Evolutionary conservation across 495 filamentous ascomycete species (phyloP).

Genomic region (Daldinia loculata): DNA sequence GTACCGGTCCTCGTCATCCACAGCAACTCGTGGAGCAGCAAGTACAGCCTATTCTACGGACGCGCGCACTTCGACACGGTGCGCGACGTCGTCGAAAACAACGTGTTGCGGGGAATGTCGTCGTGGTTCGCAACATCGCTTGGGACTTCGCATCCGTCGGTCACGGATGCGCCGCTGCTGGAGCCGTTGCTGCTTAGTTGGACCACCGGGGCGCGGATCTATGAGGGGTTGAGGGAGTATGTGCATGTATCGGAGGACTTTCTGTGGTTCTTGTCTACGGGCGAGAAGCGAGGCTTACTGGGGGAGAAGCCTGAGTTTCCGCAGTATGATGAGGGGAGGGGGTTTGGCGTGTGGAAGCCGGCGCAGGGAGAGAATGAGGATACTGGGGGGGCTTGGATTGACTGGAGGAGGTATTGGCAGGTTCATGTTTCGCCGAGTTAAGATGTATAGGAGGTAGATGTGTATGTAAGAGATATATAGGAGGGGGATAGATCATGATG

Average conservation of each 20-base stretch:
- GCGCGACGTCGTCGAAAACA: constrained; percentile 53
- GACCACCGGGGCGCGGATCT: constrained; percentile 58
- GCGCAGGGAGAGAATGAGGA: constrained; percentile 46
- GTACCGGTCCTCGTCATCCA: constrained; percentile 61
- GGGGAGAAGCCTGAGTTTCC: constrained; percentile 52
- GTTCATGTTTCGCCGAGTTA: constrained; percentile 50
- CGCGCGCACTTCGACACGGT: constrained; percentile 63
- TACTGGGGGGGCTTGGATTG: constrained; percentile 42
- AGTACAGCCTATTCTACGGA: constrained; percentile 56
- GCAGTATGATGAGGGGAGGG: constrained; percentile 46
- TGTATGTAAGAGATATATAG: neutral
- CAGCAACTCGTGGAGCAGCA: constrained; percentile 61
- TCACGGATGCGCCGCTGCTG: constrained; percentile 64
- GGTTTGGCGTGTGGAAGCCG: constrained; percentile 51
- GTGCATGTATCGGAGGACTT: constrained; percentile 57
- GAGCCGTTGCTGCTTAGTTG: constrained; percentile 58
- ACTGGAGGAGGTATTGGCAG: constrained; percentile 55
- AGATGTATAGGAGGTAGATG: neutral
- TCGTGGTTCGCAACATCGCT: constrained; percentile 63
- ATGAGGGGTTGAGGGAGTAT: constrained; percentile 55
- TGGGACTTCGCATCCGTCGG: constrained; percentile 61
- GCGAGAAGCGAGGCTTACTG: constrained; percentile 46
- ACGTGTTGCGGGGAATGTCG: constrained; percentile 46
- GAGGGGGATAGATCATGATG: neutral
- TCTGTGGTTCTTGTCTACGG: constrained; percentile 49